phyloP scores from a whole-genome alignment of 768 basidiomycete species.

The Tylopilus subfusipes region DNA sequence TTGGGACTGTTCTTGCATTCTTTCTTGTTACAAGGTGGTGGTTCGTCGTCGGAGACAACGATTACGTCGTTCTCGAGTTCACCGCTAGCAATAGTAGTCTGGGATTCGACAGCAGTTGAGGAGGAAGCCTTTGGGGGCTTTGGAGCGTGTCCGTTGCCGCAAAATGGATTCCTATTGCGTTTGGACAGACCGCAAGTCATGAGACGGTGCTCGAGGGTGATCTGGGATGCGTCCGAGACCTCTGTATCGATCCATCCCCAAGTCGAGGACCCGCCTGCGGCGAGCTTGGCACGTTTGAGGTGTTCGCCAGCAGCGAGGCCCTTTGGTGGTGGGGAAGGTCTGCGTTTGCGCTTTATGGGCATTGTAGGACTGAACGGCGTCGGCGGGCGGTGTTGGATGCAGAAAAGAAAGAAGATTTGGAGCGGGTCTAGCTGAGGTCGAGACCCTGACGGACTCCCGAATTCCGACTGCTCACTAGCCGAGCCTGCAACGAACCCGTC shows the following conservation, averaged over 20 bases:
- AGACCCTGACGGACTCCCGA: slow-evolving; percentile 22
- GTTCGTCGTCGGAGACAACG: slow-evolving; percentile 67
- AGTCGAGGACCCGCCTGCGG: slow-evolving; percentile 43
- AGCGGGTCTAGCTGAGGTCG: slow-evolving; percentile 1
- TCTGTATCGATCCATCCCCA: slow-evolving; percentile 84
- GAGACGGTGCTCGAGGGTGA: slow-evolving; percentile 62
- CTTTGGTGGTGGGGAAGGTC: slow-evolving; percentile 41
- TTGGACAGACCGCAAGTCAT: slow-evolving; percentile 64
- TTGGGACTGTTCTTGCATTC: slow-evolving; percentile 73
- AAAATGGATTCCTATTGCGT: slow-evolving; percentile 49
- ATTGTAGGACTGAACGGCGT: slow-evolving; percentile 30
- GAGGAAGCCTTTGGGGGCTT: slow-evolving; percentile 18
- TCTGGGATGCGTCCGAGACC: slow-evolving; percentile 51
- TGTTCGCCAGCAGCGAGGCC: slow-evolving; percentile 61
- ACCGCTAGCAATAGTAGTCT: slow-evolving; percentile 28
- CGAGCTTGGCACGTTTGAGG: slow-evolving; percentile 54
- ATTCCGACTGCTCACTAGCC: slow-evolving; percentile 20
- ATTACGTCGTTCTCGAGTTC: slow-evolving; percentile 62
- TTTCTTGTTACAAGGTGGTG: slow-evolving; percentile 53
- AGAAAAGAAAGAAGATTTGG: slow-evolving; percentile 9
- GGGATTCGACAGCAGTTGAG: slow-evolving; percentile 8
- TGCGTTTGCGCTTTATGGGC: slow-evolving; percentile 59
- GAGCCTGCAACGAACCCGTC: too few relatives aligned
- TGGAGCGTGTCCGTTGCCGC: slow-evolving; percentile 52
- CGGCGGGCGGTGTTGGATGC: background rate